Percentiles rank a stretch among this genome's conserved stretches.
Conservation (phyloP, 78 protist genomes). For the Tieghemostelium lacteum region DNA sequence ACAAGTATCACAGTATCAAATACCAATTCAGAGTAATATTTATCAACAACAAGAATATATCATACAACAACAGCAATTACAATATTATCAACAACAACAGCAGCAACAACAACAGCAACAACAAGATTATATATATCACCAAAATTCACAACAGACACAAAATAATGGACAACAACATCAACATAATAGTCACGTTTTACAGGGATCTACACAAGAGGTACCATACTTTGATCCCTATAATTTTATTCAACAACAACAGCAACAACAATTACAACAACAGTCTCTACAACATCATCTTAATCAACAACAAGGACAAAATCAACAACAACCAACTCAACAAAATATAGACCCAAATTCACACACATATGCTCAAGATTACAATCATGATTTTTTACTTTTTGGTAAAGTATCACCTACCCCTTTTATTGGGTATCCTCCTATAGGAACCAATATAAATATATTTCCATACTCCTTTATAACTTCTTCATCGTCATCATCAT, state of each 20-base stretch:
- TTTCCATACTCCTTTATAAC: too few relatives aligned
- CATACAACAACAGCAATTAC: slow-evolving; percentile 29
- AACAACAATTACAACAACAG: background rate
- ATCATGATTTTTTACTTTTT: slow-evolving; percentile 50
- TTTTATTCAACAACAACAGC: background rate
- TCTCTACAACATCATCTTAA: background rate
- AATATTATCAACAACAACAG: background rate
- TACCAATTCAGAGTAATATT: background rate
- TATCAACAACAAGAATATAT: slow-evolving; percentile 1
- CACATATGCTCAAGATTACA: background rate
- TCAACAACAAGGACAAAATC: background rate
- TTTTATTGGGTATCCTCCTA: too few relatives aligned
- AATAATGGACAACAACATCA: slow-evolving; percentile 35
- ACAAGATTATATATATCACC: background rate
- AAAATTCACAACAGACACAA: slow-evolving; percentile 5
- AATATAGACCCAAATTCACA: background rate
- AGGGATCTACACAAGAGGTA: slow-evolving; percentile 45
- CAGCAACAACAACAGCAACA: slow-evolving; percentile 3
- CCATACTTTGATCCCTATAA: slow-evolving; percentile 43
- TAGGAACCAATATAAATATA: too few relatives aligned
- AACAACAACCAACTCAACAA: too few relatives aligned
- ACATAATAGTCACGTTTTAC: background rate
- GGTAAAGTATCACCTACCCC: too few relatives aligned
- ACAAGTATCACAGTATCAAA: slow-evolving; percentile 5
- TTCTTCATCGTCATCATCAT: too few relatives aligned